Conservation (phyloP, 2,329 filamentous ascomycete genomes). For the Eutypella sp. region DNA sequence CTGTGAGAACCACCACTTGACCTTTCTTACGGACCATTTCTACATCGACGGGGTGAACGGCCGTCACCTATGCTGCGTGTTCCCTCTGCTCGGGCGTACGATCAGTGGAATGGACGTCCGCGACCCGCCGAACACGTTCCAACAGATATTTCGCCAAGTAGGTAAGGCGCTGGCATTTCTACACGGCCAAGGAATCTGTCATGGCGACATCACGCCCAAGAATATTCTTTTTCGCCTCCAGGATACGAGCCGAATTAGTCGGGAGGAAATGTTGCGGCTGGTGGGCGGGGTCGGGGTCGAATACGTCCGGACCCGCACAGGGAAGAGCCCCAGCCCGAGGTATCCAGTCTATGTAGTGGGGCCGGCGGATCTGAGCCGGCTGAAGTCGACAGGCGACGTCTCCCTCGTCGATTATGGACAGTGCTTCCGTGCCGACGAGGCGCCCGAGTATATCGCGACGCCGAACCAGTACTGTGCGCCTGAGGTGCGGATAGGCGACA, state of each 20-base stretch:
- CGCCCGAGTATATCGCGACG: not conserved
- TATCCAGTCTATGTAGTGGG: constrained; percentile 7
- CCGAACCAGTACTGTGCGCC: not conserved
- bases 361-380: not conserved
- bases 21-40: not conserved
- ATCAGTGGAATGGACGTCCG: constrained; percentile 1
- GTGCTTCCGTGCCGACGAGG: not conserved
- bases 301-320: not conserved
- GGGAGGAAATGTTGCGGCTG: not conserved
- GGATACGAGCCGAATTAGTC: not conserved
- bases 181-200: constrained; percentile 8
- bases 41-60: not conserved
- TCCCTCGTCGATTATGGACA: not conserved
- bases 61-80: not conserved
- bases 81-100: not conserved
- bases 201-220: constrained; percentile 8
- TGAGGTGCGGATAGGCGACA: not conserved
- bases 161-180: constrained; percentile 6
- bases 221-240: constrained; percentile 8
- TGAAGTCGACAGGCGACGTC: not conserved
- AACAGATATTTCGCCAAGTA: constrained; percentile 1
- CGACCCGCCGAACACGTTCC: not conserved
- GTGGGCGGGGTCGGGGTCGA: not conserved
- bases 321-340: not conserved
- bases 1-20: constrained; percentile 1